Evolutionary conservation across 805 yeast species (phyloP).

Genomic region (Kodamaea jinghongensis): DNA sequence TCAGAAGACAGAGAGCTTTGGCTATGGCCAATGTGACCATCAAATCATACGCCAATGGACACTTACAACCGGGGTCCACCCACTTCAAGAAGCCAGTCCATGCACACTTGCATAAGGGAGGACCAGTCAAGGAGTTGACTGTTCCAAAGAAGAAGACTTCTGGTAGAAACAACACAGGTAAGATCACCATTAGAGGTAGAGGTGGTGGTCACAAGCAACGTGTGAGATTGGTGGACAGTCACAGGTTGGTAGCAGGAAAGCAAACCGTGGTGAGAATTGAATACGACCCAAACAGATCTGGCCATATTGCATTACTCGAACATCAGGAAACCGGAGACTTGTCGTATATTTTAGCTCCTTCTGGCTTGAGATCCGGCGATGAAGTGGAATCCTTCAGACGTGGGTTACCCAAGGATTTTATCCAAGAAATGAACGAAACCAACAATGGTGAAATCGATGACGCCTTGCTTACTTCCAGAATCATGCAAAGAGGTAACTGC

Average conservation of each 20-base stretch:
- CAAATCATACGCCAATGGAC: constrained; percentile 70
- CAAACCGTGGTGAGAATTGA: constrained; percentile 86
- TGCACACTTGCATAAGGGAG: constrained; percentile 81
- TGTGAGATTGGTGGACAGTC: constrained; percentile 76
- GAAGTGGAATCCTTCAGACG: constrained; percentile 80
- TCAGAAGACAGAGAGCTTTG: constrained; percentile 69
- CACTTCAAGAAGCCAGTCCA: constrained; percentile 89
- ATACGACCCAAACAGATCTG: constrained; percentile 91
- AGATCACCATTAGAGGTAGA: constrained; percentile 87
- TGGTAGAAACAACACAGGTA: constrained; percentile 88
- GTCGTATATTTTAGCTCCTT: constrained; percentile 85
- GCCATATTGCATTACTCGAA: constrained; percentile 85
- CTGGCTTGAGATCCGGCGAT: constrained; percentile 92
- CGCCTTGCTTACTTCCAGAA: constrained; percentile 81
- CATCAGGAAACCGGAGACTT: constrained; percentile 58
- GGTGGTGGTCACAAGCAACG: constrained; percentile 97
- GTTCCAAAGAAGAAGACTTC: constrained; percentile 67
- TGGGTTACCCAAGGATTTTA: constrained; percentile 78
- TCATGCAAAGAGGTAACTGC: constrained; percentile 92
- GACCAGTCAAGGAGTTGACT: constrained; percentile 76
- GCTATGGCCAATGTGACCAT: constrained; percentile 67
- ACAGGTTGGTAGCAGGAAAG: constrained; percentile 63
- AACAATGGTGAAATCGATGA: constrained; percentile 86
- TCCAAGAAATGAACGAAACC: constrained; percentile 62
- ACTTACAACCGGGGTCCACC: constrained; percentile 77